Base-by-base conservation (phyloP, 331 rosid genomes). In the Erythrophleum ivorense region DNA sequence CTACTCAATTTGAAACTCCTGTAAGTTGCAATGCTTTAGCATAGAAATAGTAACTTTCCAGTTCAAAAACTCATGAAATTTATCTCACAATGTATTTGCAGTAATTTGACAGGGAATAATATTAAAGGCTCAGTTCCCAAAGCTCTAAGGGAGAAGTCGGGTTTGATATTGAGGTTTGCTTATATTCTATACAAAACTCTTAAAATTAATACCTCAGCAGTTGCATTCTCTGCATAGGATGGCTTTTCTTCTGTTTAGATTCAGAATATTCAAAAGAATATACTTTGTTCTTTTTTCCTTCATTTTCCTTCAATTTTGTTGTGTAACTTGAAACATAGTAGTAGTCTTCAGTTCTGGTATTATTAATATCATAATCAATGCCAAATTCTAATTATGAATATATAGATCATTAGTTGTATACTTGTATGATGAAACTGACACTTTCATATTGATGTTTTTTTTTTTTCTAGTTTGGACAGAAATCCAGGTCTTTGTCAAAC, bases 1-100 rank as follows among this genome's bases (percentile, higher is more conserved):
- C 29, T 88, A 73, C 81, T 87, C 34, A 74, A 80, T 36, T 75
- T 88, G 36, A 55, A 19, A 80, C 3, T 41, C 43, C 91, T 88
- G 87, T 85, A 83, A 78, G 88, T 57, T 59, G 11, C 31, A 55
- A 16, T 2, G 2, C 7, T 24, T 74, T 24, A 19, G 57, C 9
- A 21, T 29, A 0, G 2, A 13, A 9, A 16, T 55, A n/a, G 38
- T 58, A 50, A 77, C 38, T 72, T 18, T 1, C 60, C 10, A 6
- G 29, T 6, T n/a, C 29, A 6, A 18, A 55, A 0, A 2, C 31
- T 57, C 13, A 2, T 6, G 13, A 34, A 18, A 55, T n/a, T 5
- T 55, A 55, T 55, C 8, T 55, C 29, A 55, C 60, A 6, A 55
- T 5, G 40, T 79, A 4, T 59, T 75, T 72, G 74, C 73, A 85